These are phyloP conservation scores for Naumovozyma castellii DNA, from an alignment of 805 yeast species.

Conservation along the genomic window DNA sequence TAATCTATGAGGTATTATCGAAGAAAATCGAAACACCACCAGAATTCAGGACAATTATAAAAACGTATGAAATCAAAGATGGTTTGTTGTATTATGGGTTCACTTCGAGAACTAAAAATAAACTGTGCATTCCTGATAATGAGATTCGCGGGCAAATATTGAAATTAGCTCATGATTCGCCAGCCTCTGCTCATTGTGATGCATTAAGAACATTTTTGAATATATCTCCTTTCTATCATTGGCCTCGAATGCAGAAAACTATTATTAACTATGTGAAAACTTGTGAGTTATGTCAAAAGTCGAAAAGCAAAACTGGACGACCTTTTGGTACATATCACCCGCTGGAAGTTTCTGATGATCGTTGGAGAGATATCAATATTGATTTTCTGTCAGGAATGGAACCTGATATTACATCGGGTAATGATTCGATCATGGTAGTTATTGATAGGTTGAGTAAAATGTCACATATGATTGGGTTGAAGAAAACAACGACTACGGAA, in stretches of 20 bases:
- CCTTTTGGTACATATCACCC: conserved; percentile 2
- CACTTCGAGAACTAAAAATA: too few relatives aligned
- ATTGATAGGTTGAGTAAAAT: conserved; percentile 1
- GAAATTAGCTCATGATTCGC: conserved; percentile 1
- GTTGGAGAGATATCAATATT: conserved; percentile 1
- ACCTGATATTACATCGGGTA: neutral
- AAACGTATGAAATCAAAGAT: neutral
- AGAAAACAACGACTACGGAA: neutral
- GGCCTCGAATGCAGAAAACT: conserved; percentile 1
- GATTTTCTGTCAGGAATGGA: conserved; percentile 2
- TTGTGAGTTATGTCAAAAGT: neutral
- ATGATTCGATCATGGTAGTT: neutral
- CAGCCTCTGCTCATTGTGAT: conserved; percentile 1
- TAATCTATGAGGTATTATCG: neutral
- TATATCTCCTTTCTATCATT: neutral
- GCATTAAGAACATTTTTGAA: neutral
- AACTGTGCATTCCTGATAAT: neutral
- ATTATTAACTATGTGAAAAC: neutral
- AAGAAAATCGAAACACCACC: neutral
- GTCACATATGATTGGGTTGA: neutral
- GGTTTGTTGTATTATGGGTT: neutral
- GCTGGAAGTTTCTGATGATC: neutral
- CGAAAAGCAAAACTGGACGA: neutral
- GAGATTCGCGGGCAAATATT: neutral
- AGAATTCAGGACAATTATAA: neutral